A percentile compares a stretch with the other conserved stretches of the same genome.
phyloP scores from a whole-genome alignment of 2,329 filamentous ascomycete genomes.

The Drechmeria coniospora region DNA sequence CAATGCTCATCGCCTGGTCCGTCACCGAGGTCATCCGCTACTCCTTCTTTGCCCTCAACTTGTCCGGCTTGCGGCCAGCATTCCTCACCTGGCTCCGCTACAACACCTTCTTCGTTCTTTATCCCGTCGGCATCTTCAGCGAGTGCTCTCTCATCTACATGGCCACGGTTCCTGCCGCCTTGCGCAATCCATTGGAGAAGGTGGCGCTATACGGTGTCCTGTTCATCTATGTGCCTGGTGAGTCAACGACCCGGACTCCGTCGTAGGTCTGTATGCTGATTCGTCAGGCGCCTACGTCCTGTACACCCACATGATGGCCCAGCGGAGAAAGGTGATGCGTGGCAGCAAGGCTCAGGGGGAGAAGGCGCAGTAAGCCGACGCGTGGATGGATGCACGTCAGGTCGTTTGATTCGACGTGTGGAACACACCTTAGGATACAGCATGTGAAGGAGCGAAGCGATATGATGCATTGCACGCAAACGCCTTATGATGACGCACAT shows the following conservation, averaged over 20 bases:
- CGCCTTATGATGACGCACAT: too few relatives aligned
- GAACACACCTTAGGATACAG: too few relatives aligned
- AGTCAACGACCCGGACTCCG: conserved; percentile 15
- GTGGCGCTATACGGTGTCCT: conserved; percentile 50
- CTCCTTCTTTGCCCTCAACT: conserved; percentile 69
- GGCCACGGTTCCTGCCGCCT: conserved; percentile 43
- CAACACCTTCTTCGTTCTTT: conserved; percentile 85
- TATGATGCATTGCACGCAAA: too few relatives aligned
- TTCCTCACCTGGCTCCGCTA: conserved; percentile 70
- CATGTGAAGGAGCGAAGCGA: too few relatives aligned
- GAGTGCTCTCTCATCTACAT: conserved; percentile 70
- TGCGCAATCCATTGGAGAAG: conserved; percentile 32
- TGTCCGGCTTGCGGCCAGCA: conserved; percentile 45
- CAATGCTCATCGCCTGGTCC: conserved; percentile 78
- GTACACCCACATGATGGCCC: conserved; percentile 89
- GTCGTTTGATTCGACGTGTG: background rate
- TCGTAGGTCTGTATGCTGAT: conserved; percentile 2
- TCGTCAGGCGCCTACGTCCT: conserved; percentile 56
- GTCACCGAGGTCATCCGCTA: conserved; percentile 89
- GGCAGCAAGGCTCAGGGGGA: conserved; percentile 34
- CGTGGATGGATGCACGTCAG: background rate
- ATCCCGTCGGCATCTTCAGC: conserved; percentile 79
- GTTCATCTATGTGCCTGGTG: conserved; percentile 66
- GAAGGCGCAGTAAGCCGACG: conserved; percentile 24
- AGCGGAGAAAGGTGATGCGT: conserved; percentile 66